Conservation (phyloP, 106 monocot species). For the Iris macrosiphon region DNA sequence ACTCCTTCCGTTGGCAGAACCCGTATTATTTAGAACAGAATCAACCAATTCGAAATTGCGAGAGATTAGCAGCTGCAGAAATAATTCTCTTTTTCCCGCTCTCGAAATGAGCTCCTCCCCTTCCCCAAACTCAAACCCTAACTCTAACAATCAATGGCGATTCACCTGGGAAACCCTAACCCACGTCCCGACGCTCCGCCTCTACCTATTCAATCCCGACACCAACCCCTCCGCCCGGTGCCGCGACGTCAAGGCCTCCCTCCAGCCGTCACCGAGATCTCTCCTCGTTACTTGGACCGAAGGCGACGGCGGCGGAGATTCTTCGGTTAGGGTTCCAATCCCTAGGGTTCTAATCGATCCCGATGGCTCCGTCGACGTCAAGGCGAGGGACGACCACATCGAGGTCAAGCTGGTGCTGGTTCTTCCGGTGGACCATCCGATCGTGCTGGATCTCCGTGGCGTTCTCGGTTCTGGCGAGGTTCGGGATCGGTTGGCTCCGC, state of each 20-base stretch:
- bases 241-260: conserved; percentile 7
- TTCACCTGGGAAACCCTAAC: conserved; percentile 59
- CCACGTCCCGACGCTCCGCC: conserved; percentile 52
- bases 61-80: too few relatives aligned
- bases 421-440: conserved; percentile 48
- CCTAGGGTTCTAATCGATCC: conserved; percentile 57
- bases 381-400: conserved; percentile 36
- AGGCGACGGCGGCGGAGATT: conserved; percentile 3
- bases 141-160: conserved; percentile 28
- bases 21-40: too few relatives aligned
- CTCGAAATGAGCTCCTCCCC: conserved; percentile 9
- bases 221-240: conserved; percentile 24
- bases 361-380: conserved; percentile 13
- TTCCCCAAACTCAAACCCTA: conserved; percentile 11
- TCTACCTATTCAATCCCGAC: conserved; percentile 37
- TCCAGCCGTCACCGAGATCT: conserved; percentile 17
- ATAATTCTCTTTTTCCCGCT: too few relatives aligned
- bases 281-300: conserved; percentile 38
- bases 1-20: too few relatives aligned
- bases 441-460: conserved; percentile 11
- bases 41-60: too few relatives aligned
- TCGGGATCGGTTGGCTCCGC: conserved; percentile 9
- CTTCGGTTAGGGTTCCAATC: conserved; percentile 32
- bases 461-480: conserved; percentile 5
- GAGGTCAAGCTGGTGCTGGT: conserved; percentile 44